phyloP scores from a whole-genome alignment of 2,329 filamentous ascomycete species.

The Pyrenochaeta sp. region DNA sequence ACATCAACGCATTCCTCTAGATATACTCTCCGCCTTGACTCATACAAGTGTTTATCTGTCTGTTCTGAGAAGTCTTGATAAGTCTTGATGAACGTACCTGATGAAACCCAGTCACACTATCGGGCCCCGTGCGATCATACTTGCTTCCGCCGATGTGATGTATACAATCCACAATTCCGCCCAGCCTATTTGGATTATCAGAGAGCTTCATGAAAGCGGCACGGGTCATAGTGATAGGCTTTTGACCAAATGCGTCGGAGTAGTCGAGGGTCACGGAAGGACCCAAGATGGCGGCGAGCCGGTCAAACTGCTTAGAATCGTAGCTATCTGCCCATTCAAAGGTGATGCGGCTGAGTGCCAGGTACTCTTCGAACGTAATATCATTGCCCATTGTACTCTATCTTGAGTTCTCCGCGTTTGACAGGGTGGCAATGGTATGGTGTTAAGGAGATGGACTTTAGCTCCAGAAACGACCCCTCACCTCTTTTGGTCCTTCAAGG shows the following conservation, averaged over 20 bases:
- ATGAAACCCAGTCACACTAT: constrained; percentile 13
- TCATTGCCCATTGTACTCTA: constrained; percentile 8
- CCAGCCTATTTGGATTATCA: background rate
- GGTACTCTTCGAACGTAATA: constrained; percentile 13
- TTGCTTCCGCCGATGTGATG: constrained; percentile 15
- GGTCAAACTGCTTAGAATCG: constrained; percentile 11
- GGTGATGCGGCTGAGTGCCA: constrained; percentile 10
- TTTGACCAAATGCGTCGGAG: constrained; percentile 12
- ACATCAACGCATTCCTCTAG: no score
- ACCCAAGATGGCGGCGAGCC: constrained; percentile 7
- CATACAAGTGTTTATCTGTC: no score
- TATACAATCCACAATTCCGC: constrained; percentile 15
- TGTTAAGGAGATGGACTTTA: background rate
- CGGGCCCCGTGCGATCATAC: constrained; percentile 10
- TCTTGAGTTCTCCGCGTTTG: background rate
- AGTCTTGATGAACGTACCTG: constrained; percentile 1
- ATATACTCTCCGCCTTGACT: no score
- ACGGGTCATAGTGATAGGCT: constrained; percentile 5
- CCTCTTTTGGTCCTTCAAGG: no score
- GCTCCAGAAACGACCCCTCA: no score
- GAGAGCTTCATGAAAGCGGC: constrained; percentile 9
- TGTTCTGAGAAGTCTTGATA: no score
- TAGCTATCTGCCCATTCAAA: constrained; percentile 20
- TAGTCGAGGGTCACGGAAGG: constrained; percentile 15
- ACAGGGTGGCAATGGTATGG: background rate